These are phyloP conservation scores for Lachnellula suecica DNA, from an alignment of 2,329 filamentous ascomycete genomes.

Conservation along the genomic window DNA sequence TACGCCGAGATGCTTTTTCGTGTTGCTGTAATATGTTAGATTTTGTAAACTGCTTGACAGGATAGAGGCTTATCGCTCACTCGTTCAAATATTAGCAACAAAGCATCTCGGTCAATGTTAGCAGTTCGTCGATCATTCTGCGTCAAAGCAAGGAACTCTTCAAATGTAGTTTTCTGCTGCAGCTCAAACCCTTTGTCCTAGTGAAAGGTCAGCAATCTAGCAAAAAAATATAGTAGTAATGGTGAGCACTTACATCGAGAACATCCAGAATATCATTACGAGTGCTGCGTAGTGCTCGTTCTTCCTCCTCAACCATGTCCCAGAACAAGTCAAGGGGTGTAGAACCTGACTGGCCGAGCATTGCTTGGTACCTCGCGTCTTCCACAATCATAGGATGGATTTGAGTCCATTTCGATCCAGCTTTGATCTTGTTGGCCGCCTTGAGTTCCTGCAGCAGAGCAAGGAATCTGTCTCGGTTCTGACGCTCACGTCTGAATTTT, in stretches of 20 bases:
- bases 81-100: slow-evolving; percentile 81
- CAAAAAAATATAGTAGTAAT: neutral
- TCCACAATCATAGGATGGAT: slow-evolving; percentile 72
- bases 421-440: slow-evolving; percentile 77
- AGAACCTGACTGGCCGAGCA: slow-evolving; percentile 82
- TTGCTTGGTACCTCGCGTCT: slow-evolving; percentile 79
- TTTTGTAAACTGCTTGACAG: neutral
- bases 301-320: slow-evolving; percentile 93
- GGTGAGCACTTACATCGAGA: slow-evolving; percentile 70
- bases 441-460: slow-evolving; percentile 73
- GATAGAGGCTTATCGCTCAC: slow-evolving; percentile 41
- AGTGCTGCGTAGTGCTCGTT: slow-evolving; percentile 77
- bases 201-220: slow-evolving; percentile 36
- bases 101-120: slow-evolving; percentile 77
- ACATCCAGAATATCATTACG: slow-evolving; percentile 86
- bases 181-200: slow-evolving; percentile 92
- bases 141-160: slow-evolving; percentile 83
- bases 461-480: slow-evolving; percentile 79
- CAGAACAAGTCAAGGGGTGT: slow-evolving; percentile 91
- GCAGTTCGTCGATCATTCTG: slow-evolving; percentile 84
- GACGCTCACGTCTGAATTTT: slow-evolving; percentile 79
- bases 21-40: slow-evolving; percentile 57
- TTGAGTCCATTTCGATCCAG: slow-evolving; percentile 86
- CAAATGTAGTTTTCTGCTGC: slow-evolving; percentile 79
- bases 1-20: slow-evolving; percentile 79